Conservation (phyloP, 2,329 filamentous ascomycete genomes). For the Beauveria sp. region DNA sequence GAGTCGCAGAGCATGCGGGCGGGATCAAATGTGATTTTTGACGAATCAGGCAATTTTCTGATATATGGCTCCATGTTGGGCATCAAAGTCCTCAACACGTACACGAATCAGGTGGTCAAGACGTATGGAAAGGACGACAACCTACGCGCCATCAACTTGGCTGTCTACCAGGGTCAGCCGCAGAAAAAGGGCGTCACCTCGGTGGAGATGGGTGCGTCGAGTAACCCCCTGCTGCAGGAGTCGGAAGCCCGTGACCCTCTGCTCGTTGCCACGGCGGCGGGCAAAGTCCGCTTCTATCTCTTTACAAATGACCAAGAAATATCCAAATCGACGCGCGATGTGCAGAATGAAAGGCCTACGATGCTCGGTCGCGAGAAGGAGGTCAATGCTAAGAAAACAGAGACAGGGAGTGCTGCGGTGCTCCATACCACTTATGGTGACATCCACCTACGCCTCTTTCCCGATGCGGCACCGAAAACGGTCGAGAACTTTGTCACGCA, state of each 20-base stretch:
- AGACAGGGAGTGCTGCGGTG: slow-evolving; percentile 71
- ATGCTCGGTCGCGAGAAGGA: slow-evolving; percentile 52
- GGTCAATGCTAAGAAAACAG: slow-evolving; percentile 47
- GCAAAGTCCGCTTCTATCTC: slow-evolving; percentile 93
- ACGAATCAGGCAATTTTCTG: slow-evolving; percentile 93
- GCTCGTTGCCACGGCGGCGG: slow-evolving; percentile 72
- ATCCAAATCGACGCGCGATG: slow-evolving; percentile 75
- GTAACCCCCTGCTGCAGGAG: slow-evolving; percentile 86
- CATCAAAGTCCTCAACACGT: slow-evolving; percentile 90
- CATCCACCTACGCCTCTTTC: slow-evolving; percentile 87
- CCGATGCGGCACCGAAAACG: slow-evolving; percentile 83
- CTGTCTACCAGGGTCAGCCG: slow-evolving; percentile 89
- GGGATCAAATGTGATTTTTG: slow-evolving; percentile 83
- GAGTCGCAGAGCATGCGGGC: slow-evolving; percentile 60
- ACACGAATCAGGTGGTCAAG: slow-evolving; percentile 86
- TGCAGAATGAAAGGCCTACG: slow-evolving; percentile 90
- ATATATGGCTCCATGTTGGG: slow-evolving; percentile 89
- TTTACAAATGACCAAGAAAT: slow-evolving; percentile 87
- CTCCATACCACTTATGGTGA: slow-evolving; percentile 92
- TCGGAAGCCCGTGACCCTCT: slow-evolving; percentile 88
- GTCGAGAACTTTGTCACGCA: slow-evolving; percentile 98
- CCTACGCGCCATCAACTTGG: slow-evolving; percentile 73
- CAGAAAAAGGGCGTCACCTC: slow-evolving; percentile 91
- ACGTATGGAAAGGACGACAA: slow-evolving; percentile 86
- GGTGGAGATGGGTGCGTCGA: slow-evolving; percentile 92